These are phyloP conservation scores for Spinellus fusiger DNA, from an alignment of 192 early-diverging fungal genomes.

Conservation along the genomic window DNA sequence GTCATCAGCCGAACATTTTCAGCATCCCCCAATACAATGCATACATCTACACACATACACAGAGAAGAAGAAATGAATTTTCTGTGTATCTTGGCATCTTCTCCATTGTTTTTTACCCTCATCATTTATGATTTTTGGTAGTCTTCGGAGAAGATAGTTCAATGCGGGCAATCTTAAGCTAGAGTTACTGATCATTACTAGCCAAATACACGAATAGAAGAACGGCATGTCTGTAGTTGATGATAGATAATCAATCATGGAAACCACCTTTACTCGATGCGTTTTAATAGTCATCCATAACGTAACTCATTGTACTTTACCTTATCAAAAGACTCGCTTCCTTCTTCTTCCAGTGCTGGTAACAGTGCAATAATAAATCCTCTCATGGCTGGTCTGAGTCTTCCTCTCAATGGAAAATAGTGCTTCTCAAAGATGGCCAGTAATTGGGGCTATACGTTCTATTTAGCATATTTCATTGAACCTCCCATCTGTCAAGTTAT, in stretches of 20 bases:
- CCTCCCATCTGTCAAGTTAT: not conserved
- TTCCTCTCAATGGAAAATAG: slow-evolving; percentile 66
- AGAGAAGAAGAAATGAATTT: slow-evolving; percentile 34
- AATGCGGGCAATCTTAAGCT: slow-evolving; percentile 66
- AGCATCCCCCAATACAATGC: slow-evolving; percentile 44
- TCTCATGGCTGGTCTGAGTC: slow-evolving; percentile 70
- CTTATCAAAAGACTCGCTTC: slow-evolving; percentile 74
- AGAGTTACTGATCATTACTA: slow-evolving; percentile 65
- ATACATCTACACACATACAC: slow-evolving; percentile 34
- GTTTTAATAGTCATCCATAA: not conserved
- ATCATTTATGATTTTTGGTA: slow-evolving; percentile 59
- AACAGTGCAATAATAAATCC: slow-evolving; percentile 76
- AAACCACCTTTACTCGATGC: slow-evolving; percentile 29
- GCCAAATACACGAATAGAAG: slow-evolving; percentile 82
- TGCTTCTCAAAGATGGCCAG: slow-evolving; percentile 69
- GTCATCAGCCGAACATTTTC: slow-evolving; percentile 65
- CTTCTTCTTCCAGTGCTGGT: slow-evolving; percentile 85
- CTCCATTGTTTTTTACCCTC: slow-evolving; percentile 43
- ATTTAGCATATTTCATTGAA: not conserved
- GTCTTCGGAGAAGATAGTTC: slow-evolving; percentile 69
- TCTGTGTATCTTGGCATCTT: not conserved
- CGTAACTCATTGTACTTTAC: slow-evolving; percentile 30
- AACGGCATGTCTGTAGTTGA: slow-evolving; percentile 64
- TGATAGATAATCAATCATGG: slow-evolving; percentile 60
- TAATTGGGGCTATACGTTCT: slow-evolving; percentile 59